Base-by-base conservation (phyloP, 1,139 yeast species). In the Yamadazyma dendronema region DNA sequence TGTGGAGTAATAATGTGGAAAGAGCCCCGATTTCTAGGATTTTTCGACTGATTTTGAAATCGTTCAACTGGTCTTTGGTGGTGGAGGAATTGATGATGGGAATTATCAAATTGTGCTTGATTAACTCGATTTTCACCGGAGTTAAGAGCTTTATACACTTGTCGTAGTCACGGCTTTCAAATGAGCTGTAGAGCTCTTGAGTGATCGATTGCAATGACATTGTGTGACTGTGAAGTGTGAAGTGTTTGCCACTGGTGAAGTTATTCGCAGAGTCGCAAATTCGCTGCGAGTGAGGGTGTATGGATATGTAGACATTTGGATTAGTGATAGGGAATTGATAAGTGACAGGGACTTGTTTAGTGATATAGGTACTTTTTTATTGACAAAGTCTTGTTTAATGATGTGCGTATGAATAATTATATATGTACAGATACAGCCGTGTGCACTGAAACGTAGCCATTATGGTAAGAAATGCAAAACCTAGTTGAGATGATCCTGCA, bases 1-100 rank as follows among this genome's bases (percentile, higher is more conserved):
- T 74, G 35, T 77, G 66, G 33, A 76, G 61, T 48, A 83, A 80
- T 45, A 92, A 78, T 34, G 89, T 75, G 12, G 86, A 74, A 43
- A 90, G 68, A 0, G 95, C 94, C 11, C 96, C 97, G 44, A 89
- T 80, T 59, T 90, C 97, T 37, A 92, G 68, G 36, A 90, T 84
- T 36, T 84, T 77, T 52, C 94, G 81, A 9, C 95, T 81, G 33
- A 89, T 85, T 45, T 76, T 72, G 46, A 88, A 72, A 62, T 90
- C 97, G 43, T 77, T 77, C 35, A 80, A 57, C 57, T 59, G 67
- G 56, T 65, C 77, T 50, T 50, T 61, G 47, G 61, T 61, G 40
- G 59, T 53, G 21, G 72, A 59, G 39, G 61, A 63, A 33, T 61
- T 40, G 3, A 65, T 46, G 34, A 75, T 61, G n/a, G 97, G 97